phyloP scores from a whole-genome alignment of 1,284 basidiomycete genomes.

The Tremellales sp. region DNA sequence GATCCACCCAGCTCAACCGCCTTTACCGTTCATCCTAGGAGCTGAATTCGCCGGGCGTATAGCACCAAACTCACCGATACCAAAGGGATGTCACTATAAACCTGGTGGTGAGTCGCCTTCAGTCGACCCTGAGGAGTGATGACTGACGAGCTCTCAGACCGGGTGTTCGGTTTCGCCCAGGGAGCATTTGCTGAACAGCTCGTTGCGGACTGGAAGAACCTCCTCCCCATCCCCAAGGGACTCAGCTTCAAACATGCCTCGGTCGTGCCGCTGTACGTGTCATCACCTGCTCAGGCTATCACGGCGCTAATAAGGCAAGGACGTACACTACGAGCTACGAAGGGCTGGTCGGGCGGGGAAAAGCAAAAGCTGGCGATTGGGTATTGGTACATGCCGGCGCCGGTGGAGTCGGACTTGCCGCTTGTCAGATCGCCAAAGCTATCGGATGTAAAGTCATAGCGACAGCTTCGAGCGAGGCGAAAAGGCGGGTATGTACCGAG shows the following conservation, averaged over 20 bases:
- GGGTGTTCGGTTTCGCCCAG: slow-evolving; percentile 82
- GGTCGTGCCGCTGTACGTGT: slow-evolving; percentile 27
- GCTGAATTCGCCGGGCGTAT: slow-evolving; percentile 83
- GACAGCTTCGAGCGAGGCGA: slow-evolving; percentile 47
- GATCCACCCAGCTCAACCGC: slow-evolving; percentile 56
- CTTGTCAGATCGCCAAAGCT: slow-evolving; percentile 80
- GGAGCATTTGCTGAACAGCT: slow-evolving; percentile 72
- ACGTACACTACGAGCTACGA: slow-evolving; percentile 92
- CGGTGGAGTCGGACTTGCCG: slow-evolving; percentile 80
- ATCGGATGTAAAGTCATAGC: slow-evolving; percentile 52
- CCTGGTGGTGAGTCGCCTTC: slow-evolving; percentile 55
- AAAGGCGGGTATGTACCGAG: slow-evolving; percentile 46
- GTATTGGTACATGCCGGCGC: slow-evolving; percentile 84
- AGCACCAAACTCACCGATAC: slow-evolving; percentile 69
- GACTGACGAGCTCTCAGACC: slow-evolving; percentile 54
- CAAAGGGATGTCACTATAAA: slow-evolving; percentile 71
- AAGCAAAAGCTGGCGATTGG: slow-evolving; percentile 76
- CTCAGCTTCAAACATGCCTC: slow-evolving; percentile 64
- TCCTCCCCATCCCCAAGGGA: slow-evolving; percentile 61
- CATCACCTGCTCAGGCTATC: background rate
- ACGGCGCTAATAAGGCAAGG: slow-evolving; percentile 9
- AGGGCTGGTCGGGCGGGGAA: slow-evolving; percentile 76
- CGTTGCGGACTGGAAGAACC: slow-evolving; percentile 53
- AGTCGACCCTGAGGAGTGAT: background rate
- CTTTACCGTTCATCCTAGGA: slow-evolving; percentile 77